These are phyloP conservation scores for Yamadazyma triangularis DNA, from an alignment of 1,139 yeast species.

Conservation along the genomic window DNA sequence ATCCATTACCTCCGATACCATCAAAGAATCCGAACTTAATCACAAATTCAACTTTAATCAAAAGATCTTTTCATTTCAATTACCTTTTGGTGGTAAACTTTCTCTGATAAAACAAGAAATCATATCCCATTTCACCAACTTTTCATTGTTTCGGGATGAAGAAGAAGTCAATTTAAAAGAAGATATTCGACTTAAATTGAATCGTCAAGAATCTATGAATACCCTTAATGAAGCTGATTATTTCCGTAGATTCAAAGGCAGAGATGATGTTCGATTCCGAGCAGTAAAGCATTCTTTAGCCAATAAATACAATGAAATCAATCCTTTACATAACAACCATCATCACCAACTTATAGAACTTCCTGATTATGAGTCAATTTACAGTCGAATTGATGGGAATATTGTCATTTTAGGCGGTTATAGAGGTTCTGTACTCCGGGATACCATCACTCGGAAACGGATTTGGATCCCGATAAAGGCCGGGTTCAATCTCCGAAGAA, in stretches of 20 bases:
- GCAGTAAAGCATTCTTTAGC: conserved; percentile 65
- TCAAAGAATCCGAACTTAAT: too few relatives aligned
- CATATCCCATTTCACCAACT: conserved; percentile 19
- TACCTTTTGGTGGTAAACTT: conserved; percentile 32
- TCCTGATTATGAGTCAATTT: conserved; percentile 27
- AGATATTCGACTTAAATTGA: conserved; percentile 42
- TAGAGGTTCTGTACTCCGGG: conserved; percentile 78
- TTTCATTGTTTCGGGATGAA: conserved; percentile 13
- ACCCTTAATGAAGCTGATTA: conserved; percentile 62
- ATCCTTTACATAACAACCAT: background rate
- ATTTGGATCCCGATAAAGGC: conserved; percentile 89
- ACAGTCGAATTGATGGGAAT: conserved; percentile 61
- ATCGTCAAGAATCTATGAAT: conserved; percentile 53
- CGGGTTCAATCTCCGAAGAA: conserved; percentile 68
- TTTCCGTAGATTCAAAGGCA: conserved; percentile 51
- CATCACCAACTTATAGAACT: conserved; percentile 7
- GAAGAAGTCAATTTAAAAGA: conserved; percentile 17
- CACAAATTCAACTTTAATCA: conserved; percentile 9
- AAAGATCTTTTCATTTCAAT: conserved; percentile 39
- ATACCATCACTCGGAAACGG: conserved; percentile 56
- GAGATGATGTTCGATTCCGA: conserved; percentile 61
- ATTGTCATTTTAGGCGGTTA: conserved; percentile 82
- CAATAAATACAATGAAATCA: conserved; percentile 40
- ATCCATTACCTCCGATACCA: conserved; percentile 7
- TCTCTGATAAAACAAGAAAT: conserved; percentile 20